Percentiles rank a stretch among this genome's conserved stretches.
These are phyloP conservation scores for Xylaria sp. DNA, from an alignment of 2,329 filamentous ascomycete genomes.

Conservation along the genomic window DNA sequence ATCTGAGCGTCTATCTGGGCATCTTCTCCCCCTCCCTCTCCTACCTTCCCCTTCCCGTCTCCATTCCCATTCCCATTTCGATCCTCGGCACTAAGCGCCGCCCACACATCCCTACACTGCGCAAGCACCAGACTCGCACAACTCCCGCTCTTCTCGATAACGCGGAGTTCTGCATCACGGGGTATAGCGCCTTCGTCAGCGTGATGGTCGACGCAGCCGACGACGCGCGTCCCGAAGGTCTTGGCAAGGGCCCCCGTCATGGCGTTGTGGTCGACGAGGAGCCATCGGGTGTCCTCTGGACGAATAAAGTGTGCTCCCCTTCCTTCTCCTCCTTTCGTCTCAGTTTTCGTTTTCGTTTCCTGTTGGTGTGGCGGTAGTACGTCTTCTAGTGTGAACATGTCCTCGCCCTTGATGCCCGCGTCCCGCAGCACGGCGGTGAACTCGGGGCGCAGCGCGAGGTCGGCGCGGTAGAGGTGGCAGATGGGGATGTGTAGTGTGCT, in stretches of 20 bases:
- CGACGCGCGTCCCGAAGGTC: constrained; percentile 64
- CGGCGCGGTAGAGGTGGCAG: constrained; percentile 74
- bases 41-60: constrained; percentile 42
- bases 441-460: constrained; percentile 79
- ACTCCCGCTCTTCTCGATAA: constrained; percentile 76
- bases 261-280: constrained; percentile 83
- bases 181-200: constrained; percentile 73
- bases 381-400: constrained; percentile 75
- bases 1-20: constrained; percentile 65
- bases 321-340: background rate
- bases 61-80: constrained; percentile 27
- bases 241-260: constrained; percentile 71
- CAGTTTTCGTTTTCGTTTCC: background rate
- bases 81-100: constrained; percentile 52
- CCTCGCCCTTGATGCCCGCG: constrained; percentile 67
- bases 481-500: constrained; percentile 75
- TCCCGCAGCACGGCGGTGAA: constrained; percentile 72
- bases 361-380: constrained; percentile 52
- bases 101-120: constrained; percentile 69
- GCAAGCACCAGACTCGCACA: constrained; percentile 77
- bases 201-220: constrained; percentile 82
- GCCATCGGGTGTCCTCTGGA: constrained; percentile 71
- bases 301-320: constrained; percentile 39
- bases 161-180: constrained; percentile 60
- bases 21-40: constrained; percentile 52